A percentile compares a stretch with the other conserved stretches of the same genome.
Conservation (phyloP, 2,329 filamentous ascomycete genomes). For the Microdochium trichocladiopsis region DNA sequence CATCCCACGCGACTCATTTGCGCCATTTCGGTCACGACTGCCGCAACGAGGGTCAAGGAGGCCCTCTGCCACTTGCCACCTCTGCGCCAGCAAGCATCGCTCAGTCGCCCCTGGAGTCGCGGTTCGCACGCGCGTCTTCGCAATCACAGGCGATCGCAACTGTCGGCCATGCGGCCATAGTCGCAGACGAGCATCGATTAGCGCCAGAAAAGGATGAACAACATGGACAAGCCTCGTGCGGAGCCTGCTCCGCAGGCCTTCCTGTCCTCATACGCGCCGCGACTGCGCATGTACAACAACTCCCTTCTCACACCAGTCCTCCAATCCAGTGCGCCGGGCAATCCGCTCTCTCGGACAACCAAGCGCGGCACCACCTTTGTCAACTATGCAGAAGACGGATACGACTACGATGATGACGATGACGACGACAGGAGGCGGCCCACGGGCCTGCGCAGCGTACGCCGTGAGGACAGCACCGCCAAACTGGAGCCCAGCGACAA, state of each 20-base stretch:
- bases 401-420: constrained; percentile 70
- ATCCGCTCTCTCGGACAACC: constrained; percentile 72
- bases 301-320: constrained; percentile 82
- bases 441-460: constrained; percentile 75
- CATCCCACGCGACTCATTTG: too few relatives aligned
- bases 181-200: background rate
- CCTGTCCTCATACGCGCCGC: constrained; percentile 84
- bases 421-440: constrained; percentile 73
- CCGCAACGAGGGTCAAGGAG: too few relatives aligned
- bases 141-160: background rate
- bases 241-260: constrained; percentile 69
- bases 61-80: too few relatives aligned
- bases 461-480: constrained; percentile 63
- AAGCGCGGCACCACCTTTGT: constrained; percentile 95
- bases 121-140: too few relatives aligned
- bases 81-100: too few relatives aligned
- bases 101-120: too few relatives aligned
- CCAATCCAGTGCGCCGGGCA: constrained; percentile 58
- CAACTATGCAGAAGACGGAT: constrained; percentile 96
- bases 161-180: background rate
- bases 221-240: constrained; percentile 32
- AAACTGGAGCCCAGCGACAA: constrained; percentile 64
- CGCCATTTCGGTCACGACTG: too few relatives aligned
- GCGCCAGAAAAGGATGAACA: background rate
- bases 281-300: constrained; percentile 85